Evolutionary conservation across 1,139 yeast genomes (phyloP), one percentile per base, ranked within the genome.

Genomic region (Wickerhamomyces sp.): DNA sequence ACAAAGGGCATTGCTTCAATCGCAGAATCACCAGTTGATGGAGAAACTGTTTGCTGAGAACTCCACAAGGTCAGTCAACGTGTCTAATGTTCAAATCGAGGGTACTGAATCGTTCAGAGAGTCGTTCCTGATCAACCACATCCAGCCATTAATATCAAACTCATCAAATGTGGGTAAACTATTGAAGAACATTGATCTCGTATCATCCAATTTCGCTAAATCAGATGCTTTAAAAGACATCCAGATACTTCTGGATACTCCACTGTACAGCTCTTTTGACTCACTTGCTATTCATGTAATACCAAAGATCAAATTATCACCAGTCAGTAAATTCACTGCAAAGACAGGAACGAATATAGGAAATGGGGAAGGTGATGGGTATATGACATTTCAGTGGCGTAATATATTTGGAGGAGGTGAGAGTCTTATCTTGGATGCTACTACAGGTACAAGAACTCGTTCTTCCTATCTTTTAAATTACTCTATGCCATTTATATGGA

Each of bases 341-440:
- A 83, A 82, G 54, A 86, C 96, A 2, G 97, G 96, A n/a, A 90
- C 96, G 6, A 89, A 85, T 60, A 76, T 90, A 5, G 97, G 97
- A 3, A 90, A 90, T 56, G 95, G 95, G 21, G 96, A 89, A 65
- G 97, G 97, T 22, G 95, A 86, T 57, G 97, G 96, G 2, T 87
- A 88, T 55, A 72, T 88, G 34, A 82, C 84, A 37, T 75, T 86
- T 45, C 89, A 83, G 56, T 67, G 84, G 58, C 73, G 79, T 38
- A 90, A 92, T 58, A 63, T 87, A 10, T 78, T 89, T 61, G 96
- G 96, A 0, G 96, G 96, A 3, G 97, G 92, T 8, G 98, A 92
- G 58, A 71, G 71, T 34, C 55, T 90, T 18, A 72, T 78, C 22
- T 68, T 89, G 38, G 96, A 90, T 60, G 88, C 96, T 3, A 77